Evolutionary conservation across 2,329 filamentous ascomycete species (phyloP).

Genomic region (Penicillium sp.): DNA sequence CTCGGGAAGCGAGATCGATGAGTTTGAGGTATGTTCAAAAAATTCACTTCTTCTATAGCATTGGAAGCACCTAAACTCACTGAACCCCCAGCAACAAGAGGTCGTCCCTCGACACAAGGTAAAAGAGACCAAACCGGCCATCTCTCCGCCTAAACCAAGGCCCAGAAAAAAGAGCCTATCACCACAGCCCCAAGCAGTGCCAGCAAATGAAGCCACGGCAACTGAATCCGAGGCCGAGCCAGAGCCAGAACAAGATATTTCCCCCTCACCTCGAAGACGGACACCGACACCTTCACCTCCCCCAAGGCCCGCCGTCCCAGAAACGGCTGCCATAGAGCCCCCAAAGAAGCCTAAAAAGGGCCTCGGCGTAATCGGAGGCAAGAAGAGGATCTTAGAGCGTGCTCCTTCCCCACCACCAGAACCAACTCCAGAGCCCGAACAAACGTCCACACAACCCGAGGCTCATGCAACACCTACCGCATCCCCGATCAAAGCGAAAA

Average conservation of each 20-base stretch:
- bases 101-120: conserved; percentile 34
- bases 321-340: not conserved
- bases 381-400: conserved; percentile 14
- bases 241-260: conserved; percentile 1
- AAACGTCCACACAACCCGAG: not conserved
- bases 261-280: not conserved
- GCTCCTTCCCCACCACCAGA: conserved; percentile 12
- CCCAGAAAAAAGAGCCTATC: conserved; percentile 9
- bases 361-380: conserved; percentile 21
- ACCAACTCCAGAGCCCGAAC: not conserved
- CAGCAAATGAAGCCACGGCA: conserved; percentile 19
- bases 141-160: conserved; percentile 1
- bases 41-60: not conserved
- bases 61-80: conserved; percentile 4
- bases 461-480: not conserved
- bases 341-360: conserved; percentile 9
- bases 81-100: conserved; percentile 35
- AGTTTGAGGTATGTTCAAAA: conserved; percentile 39
- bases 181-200: conserved; percentile 12
- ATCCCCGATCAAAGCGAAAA: conserved; percentile 23
- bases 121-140: conserved; percentile 6
- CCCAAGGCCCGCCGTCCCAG: not conserved
- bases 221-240: conserved; percentile 19
- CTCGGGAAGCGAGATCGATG: conserved; percentile 34
- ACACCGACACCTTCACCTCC: conserved; percentile 3